Percentiles rank a stretch among this genome's conserved stretches.
Evolutionary conservation across 2,329 filamentous ascomycete genomes (phyloP).

Genomic region (Diaporthe citriasiana): DNA sequence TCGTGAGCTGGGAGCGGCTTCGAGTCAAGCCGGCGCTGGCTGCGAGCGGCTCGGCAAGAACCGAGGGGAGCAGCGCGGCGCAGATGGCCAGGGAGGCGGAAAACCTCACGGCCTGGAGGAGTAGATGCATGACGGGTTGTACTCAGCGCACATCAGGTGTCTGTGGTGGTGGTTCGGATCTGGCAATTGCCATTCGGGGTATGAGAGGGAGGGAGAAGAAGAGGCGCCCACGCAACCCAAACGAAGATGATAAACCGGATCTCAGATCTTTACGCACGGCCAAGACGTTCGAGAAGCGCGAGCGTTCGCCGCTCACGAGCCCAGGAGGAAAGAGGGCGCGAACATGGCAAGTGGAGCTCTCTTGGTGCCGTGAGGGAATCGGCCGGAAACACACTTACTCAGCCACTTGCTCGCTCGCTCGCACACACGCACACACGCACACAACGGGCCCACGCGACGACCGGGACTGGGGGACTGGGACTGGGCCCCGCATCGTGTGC

Average conservation of each 20-base stretch:
- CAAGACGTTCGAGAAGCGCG: slow-evolving; percentile 35
- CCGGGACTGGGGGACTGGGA: slow-evolving; percentile 12
- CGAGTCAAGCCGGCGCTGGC: neutral
- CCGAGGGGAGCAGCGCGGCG: slow-evolving; percentile 17
- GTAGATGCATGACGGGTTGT: slow-evolving; percentile 32
- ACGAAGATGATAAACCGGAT: slow-evolving; percentile 16
- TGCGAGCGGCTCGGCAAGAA: slow-evolving; percentile 17
- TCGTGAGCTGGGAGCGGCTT: slow-evolving; percentile 23
- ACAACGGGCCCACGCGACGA: slow-evolving; percentile 5
- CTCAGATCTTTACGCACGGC: slow-evolving; percentile 30
- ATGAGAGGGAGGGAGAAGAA: slow-evolving; percentile 22
- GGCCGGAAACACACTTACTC: slow-evolving; percentile 1
- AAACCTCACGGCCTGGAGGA: slow-evolving; percentile 27
- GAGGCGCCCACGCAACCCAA: slow-evolving; percentile 22
- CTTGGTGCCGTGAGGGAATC: neutral
- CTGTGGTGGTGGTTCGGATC: slow-evolving; percentile 6
- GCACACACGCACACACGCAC: neutral
- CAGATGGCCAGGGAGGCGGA: slow-evolving; percentile 34
- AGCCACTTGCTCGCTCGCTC: too few species aligned
- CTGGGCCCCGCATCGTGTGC: slow-evolving; percentile 13
- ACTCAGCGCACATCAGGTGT: slow-evolving; percentile 29
- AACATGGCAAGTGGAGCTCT: slow-evolving; percentile 14
- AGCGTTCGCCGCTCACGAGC: slow-evolving; percentile 15
- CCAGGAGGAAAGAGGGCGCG: slow-evolving; percentile 4
- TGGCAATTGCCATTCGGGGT: slow-evolving; percentile 6